Base-by-base conservation (phyloP, 2,329 filamentous ascomycete species). In the Lachnellula hyalina region DNA sequence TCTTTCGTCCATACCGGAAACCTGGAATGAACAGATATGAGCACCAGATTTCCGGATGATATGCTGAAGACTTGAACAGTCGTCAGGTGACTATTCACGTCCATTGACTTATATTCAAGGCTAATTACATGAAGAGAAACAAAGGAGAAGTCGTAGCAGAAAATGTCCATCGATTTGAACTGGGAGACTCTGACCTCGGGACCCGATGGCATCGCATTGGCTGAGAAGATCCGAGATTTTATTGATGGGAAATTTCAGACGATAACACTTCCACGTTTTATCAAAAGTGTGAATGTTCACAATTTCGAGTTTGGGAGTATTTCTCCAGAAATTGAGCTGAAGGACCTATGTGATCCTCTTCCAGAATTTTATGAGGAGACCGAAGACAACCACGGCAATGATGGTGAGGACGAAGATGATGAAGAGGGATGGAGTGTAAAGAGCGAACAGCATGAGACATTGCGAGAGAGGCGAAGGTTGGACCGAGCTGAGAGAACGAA, bases 121-220 rank as follows among this genome's bases (percentile, higher is more conserved):
- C 28, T 32, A 32, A 32, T 32, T 9, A 32, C 11, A 9, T 32
- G 28, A 32, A 32, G 28, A 32, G 28, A 9, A 32, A 32, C 28
- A 9, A 32, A 32, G 9, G 3, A 12, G 28, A 9, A 32, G 28
- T 11, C 3, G 28, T 11, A 32, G 15, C 36, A 7, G 2, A 59
- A 61, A 47, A 99, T 99, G 94, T 97, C 94, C 64, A 93, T 99
- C 76, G 92, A 97, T 69, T 87, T 99, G 71, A 91, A 96, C 74
- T 99, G 94, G 94, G 87, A 94, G 68, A 88, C 87, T 59, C 83
- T 97, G 68, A 97, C 93, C 21, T 86, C 85, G 59, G 94, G 94
- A 28, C 84, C 90, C 48, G 93, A 97, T 72, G 93, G 94, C 53
- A 81, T 85, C 61, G 88, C 84, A 52, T 84, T 96, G 58, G 91